These are phyloP conservation scores for Durusdinium trenchii DNA, from an alignment of 73 alveolate species.

Conservation along the genomic window DNA sequence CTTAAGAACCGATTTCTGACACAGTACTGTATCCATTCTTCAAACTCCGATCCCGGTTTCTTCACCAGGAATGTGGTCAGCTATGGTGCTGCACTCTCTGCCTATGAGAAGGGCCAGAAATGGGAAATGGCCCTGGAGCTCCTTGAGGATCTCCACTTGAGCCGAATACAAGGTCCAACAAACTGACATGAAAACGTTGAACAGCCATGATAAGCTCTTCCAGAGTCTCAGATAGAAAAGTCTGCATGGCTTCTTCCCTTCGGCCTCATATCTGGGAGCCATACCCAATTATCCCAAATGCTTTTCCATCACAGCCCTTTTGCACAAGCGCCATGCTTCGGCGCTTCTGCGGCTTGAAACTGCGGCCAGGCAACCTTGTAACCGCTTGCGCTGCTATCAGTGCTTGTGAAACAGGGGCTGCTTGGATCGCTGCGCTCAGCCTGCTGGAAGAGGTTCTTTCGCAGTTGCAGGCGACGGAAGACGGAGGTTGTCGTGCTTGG, in stretches of 20 bases:
- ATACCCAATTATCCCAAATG: neutral
- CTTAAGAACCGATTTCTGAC: neutral
- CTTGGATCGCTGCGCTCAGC: neutral
- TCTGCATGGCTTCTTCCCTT: neutral
- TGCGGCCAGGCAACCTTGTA: constrained; percentile 48
- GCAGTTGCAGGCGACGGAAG: neutral
- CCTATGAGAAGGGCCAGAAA: constrained; percentile 6
- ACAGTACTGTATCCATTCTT: no score
- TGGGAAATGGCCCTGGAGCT: constrained; percentile 14
- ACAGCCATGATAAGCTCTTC: neutral
- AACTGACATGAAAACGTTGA: neutral
- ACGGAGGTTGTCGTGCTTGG: neutral
- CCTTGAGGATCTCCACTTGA: neutral
- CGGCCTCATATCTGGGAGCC: neutral
- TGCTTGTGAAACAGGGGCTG: constrained; percentile 29
- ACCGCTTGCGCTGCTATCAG: neutral
- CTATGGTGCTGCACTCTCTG: constrained; percentile 37
- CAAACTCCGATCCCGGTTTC: no score
- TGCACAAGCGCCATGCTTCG: no score
- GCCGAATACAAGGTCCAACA: neutral
- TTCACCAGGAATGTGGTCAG: constrained; percentile 32
- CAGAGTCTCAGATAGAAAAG: neutral
- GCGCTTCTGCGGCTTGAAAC: no score
- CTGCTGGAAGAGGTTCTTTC: neutral
- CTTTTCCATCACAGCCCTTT: neutral